phyloP scores from a whole-genome alignment of 768 basidiomycete species.

The Dioszegia crocea region DNA sequence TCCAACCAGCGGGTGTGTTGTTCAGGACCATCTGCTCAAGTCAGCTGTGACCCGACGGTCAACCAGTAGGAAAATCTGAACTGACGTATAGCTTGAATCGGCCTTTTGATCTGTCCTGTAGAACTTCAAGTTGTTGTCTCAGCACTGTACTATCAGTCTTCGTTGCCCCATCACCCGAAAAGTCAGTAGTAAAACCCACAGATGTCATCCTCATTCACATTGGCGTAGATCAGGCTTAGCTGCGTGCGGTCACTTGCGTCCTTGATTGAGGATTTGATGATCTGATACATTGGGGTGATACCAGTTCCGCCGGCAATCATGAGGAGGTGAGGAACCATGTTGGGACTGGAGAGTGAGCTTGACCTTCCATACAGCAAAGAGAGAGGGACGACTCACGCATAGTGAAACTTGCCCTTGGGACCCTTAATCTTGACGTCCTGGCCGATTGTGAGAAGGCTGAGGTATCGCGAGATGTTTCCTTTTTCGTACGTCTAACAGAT shows the following conservation, averaged over 20 bases:
- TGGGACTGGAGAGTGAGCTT: conserved; percentile 50
- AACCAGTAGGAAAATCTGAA: not conserved
- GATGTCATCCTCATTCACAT: conserved; percentile 88
- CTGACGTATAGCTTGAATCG: conserved; percentile 66
- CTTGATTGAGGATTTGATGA: conserved; percentile 87
- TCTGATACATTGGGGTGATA: conserved; percentile 98
- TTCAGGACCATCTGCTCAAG: conserved; percentile 71
- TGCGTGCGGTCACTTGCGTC: conserved; percentile 80
- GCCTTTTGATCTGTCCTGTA: conserved; percentile 60
- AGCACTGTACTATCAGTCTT: conserved; percentile 56
- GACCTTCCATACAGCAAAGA: too few species aligned
- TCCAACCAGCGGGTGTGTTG: conserved; percentile 81
- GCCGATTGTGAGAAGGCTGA: conserved; percentile 76
- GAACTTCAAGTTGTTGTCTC: conserved; percentile 76
- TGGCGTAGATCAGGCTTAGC: conserved; percentile 89
- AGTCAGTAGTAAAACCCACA: conserved; percentile 40
- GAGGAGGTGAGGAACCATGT: conserved; percentile 70
- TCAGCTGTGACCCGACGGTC: conserved; percentile 3
- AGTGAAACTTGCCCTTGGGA: conserved; percentile 91
- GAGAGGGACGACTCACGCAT: conserved; percentile 51
- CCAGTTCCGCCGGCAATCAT: conserved; percentile 99
- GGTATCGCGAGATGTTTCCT: conserved; percentile 89
- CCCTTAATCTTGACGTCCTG: conserved; percentile 88
- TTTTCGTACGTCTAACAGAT: conserved; percentile 78
- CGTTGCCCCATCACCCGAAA: not conserved